A percentile compares a stretch with the other conserved stretches of the same genome.
Conservation (phyloP, 2,329 filamentous ascomycete species). For the Trichophyton simii region DNA sequence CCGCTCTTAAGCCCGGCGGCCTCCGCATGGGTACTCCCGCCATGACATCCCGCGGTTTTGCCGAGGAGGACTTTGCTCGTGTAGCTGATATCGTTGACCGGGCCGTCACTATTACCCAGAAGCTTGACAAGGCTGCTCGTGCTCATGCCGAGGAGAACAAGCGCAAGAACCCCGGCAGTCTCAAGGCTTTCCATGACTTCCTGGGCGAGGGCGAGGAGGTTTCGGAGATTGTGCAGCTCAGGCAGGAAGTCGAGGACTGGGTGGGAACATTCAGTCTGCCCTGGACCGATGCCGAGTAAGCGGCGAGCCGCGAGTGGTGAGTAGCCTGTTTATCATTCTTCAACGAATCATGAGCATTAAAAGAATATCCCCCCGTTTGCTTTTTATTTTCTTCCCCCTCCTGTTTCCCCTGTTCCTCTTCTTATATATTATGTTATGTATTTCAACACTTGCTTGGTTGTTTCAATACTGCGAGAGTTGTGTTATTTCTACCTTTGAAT, state of each 20-base stretch:
- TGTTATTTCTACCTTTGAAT: neutral
- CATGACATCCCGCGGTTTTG: conserved; percentile 95
- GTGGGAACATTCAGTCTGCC: conserved; percentile 84
- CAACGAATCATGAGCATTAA: conserved; percentile 2
- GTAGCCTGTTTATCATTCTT: neutral
- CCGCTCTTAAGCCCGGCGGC: conserved; percentile 82
- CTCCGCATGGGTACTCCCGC: conserved; percentile 89
- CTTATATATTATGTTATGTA: neutral
- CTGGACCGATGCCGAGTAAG: conserved; percentile 32
- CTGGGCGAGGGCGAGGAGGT: conserved; percentile 68
- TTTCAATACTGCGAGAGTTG: neutral
- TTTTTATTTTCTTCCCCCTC: neutral
- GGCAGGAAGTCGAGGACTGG: conserved; percentile 84
- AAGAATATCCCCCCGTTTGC: neutral
- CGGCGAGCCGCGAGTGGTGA: neutral
- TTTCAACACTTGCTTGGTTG: neutral
- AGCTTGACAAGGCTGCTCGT: conserved; percentile 53
- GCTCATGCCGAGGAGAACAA: conserved; percentile 71
- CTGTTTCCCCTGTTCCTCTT: neutral
- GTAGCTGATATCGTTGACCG: conserved; percentile 79
- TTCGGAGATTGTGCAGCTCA: conserved; percentile 68
- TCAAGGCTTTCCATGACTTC: conserved; percentile 95
- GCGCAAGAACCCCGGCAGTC: conserved; percentile 92
- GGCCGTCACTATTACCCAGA: conserved; percentile 64
- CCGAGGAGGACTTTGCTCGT: conserved; percentile 71